Evolutionary conservation across 768 basidiomycete species (phyloP).

Genomic region (Dacryopinax spathularia): DNA sequence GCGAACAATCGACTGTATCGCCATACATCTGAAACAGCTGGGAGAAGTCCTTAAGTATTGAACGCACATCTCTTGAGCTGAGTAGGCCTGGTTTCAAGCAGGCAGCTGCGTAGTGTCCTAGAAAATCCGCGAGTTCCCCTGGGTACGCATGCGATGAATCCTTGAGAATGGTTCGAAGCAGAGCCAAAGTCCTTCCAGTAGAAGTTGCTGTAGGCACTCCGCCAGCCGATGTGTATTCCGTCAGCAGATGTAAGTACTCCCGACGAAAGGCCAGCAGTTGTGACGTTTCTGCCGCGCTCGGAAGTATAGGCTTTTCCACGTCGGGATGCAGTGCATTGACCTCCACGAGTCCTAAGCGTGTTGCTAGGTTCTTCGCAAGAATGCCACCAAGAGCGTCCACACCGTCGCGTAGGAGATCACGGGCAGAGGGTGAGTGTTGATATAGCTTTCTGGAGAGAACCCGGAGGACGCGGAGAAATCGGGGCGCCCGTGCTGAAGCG

Average conservation of each 20-base stretch:
- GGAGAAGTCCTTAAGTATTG: conserved; percentile 41
- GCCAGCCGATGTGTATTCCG: conserved; percentile 14
- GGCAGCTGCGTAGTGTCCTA: conserved; percentile 38
- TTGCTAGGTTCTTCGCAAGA: neutral
- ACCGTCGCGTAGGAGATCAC: conserved; percentile 48
- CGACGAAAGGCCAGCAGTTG: conserved; percentile 45
- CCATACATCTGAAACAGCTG: conserved; percentile 42
- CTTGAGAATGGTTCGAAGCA: conserved; percentile 41
- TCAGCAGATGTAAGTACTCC: conserved; percentile 38
- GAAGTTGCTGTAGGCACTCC: conserved; percentile 12
- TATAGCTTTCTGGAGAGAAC: conserved; percentile 44
- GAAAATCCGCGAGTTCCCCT: conserved; percentile 36
- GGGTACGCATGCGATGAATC: conserved; percentile 30
- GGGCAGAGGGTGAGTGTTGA: conserved; percentile 37
- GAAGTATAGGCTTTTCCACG: conserved; percentile 17
- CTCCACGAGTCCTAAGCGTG: conserved; percentile 2
- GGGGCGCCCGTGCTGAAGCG: conserved; percentile 48
- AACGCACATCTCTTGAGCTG: conserved; percentile 36
- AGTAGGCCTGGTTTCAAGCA: conserved; percentile 34
- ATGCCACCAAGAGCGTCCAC: conserved; percentile 45
- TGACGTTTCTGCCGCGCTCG: conserved; percentile 37
- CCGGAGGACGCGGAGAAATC: conserved; percentile 51
- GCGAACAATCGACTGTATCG: conserved; percentile 40
- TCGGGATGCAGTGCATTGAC: neutral
- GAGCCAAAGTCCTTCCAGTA: conserved; percentile 29